These are phyloP conservation scores for Zopfochytrium polystomum DNA, from an alignment of 371 early-diverging fungal species.

Conservation along the genomic window DNA sequence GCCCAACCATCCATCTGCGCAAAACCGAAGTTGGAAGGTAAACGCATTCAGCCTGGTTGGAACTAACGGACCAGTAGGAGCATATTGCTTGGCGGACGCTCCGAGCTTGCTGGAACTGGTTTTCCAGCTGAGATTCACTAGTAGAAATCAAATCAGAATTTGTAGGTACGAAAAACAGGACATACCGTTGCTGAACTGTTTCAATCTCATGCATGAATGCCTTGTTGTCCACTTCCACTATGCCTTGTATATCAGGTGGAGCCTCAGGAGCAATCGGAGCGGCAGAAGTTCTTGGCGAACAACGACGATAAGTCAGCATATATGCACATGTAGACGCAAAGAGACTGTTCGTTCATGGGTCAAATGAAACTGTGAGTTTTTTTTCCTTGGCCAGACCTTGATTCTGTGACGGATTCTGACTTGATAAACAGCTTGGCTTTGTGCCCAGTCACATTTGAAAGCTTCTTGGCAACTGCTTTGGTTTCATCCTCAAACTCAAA, in stretches of 20 bases:
- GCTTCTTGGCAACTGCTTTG: not conserved
- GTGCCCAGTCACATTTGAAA: not conserved
- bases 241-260: not conserved
- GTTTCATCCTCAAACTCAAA: constrained; percentile 15
- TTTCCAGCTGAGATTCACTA: not conserved
- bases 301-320: constrained; percentile 10
- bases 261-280: not conserved
- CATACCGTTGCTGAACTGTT: not conserved
- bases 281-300: not conserved
- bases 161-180: not conserved
- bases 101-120: constrained; percentile 3
- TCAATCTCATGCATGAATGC: not conserved
- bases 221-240: constrained; percentile 1
- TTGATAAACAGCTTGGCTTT: not conserved
- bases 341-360: not conserved
- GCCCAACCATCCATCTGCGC: constrained; percentile 1
- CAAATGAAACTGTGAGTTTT: not conserved
- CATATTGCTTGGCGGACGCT: not conserved
- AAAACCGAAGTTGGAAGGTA: not conserved
- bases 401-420: not conserved
- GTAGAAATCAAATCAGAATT: not conserved
- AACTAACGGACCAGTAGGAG: constrained; percentile 7
- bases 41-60: not conserved
- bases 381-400: not conserved
- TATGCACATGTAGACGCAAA: constrained; percentile 13